A percentile compares a stretch with the other conserved stretches of the same genome.
phyloP scores from a whole-genome alignment of 2,329 filamentous ascomycete species.

The Diplodia mutila region DNA sequence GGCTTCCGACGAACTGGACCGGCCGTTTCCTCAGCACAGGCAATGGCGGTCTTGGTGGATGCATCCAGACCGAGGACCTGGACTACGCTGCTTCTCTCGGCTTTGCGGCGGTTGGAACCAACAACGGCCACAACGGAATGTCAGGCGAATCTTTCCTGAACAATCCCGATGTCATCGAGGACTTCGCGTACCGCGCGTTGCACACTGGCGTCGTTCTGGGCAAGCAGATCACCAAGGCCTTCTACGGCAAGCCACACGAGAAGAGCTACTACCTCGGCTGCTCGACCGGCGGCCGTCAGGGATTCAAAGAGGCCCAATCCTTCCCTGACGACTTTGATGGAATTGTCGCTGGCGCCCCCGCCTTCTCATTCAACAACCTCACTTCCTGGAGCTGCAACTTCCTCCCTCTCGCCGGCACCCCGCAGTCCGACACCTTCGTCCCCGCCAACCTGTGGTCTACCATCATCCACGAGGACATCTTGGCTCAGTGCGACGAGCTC shows the following conservation, averaged over 20 bases:
- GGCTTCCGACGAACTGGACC: constrained; percentile 48
- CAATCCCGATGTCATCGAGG: constrained; percentile 50
- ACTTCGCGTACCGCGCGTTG: constrained; percentile 53
- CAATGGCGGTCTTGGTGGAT: constrained; percentile 49
- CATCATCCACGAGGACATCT: constrained; percentile 48
- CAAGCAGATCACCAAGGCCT: constrained; percentile 45
- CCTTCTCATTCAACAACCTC: constrained; percentile 40
- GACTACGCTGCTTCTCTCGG: constrained; percentile 44
- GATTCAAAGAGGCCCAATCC: constrained; percentile 34
- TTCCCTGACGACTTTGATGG: constrained; percentile 44
- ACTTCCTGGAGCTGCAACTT: constrained; percentile 41
- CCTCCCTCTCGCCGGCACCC: constrained; percentile 35
- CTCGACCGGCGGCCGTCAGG: constrained; percentile 44
- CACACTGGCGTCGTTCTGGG: constrained; percentile 47
- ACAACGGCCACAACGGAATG: constrained; percentile 49
- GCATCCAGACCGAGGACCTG: constrained; percentile 43
- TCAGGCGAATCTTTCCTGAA: constrained; percentile 49
- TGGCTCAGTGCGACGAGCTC: constrained; percentile 55
- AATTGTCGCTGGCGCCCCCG: constrained; percentile 42
- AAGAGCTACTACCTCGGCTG: constrained; percentile 48
- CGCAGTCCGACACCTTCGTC: constrained; percentile 44
- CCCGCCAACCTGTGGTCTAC: constrained; percentile 43
- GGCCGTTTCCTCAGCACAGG: constrained; percentile 45
- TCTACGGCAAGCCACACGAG: constrained; percentile 45
- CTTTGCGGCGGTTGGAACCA: constrained; percentile 46